Evolutionary conservation across 768 basidiomycete genomes (phyloP).

Genomic region (Boletus reticulatus): DNA sequence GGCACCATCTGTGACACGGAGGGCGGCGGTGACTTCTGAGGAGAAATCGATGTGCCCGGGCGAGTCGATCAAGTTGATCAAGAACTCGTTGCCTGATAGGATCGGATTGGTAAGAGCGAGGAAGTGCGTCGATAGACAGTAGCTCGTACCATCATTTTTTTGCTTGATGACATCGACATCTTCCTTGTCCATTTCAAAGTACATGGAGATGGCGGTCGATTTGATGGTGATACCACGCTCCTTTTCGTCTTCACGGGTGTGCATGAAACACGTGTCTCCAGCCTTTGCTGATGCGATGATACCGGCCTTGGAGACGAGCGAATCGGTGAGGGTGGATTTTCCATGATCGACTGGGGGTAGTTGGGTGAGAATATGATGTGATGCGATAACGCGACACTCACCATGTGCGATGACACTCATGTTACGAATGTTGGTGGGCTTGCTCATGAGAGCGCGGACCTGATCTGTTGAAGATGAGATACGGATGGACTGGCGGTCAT

Average conservation of each 20-base stretch:
- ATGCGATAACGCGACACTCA: slow-evolving; percentile 36
- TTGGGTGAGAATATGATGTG: slow-evolving; percentile 19
- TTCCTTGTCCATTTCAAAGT: slow-evolving; percentile 93
- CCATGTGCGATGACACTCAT: slow-evolving; percentile 95
- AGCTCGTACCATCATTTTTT: slow-evolving; percentile 78
- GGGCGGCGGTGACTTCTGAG: slow-evolving; percentile 98
- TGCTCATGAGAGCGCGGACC: slow-evolving; percentile 86
- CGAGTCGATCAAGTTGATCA: slow-evolving; percentile 99
- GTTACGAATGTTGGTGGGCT: slow-evolving; percentile 89
- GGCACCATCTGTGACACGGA: slow-evolving; percentile 99
- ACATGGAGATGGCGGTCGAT: slow-evolving; percentile 99
- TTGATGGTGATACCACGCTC: slow-evolving; percentile 99
- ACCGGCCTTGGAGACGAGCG: slow-evolving; percentile 98
- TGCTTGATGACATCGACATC: slow-evolving; percentile 85
- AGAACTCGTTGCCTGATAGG: slow-evolving; percentile 80
- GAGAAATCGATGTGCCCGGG: slow-evolving; percentile 99
- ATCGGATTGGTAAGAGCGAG: not conserved
- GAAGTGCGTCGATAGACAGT: slow-evolving; percentile 4
- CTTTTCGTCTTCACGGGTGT: slow-evolving; percentile 97
- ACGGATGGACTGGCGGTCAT: not conserved
- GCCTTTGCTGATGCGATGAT: slow-evolving; percentile 95
- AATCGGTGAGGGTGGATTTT: slow-evolving; percentile 99
- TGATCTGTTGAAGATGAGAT: slow-evolving; percentile 53
- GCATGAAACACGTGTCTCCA: slow-evolving; percentile 95
- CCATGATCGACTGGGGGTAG: slow-evolving; percentile 90